phyloP scores from a whole-genome alignment of 1,139 yeast species.

The Wickerhamomyces sp. region DNA sequence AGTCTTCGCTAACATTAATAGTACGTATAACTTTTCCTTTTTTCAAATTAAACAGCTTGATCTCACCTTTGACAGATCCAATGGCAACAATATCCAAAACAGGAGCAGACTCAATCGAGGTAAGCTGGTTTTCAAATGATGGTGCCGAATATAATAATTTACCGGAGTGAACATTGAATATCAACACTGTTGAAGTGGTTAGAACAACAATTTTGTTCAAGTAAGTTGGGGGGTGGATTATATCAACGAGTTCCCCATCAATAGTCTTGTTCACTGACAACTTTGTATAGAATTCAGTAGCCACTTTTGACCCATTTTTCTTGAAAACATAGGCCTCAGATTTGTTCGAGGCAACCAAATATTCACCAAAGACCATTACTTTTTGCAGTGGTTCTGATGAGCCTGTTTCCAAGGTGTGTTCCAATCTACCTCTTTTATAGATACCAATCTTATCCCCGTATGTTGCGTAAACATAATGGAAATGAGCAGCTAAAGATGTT shows the following conservation, averaged over 20 bases:
- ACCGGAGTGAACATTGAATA: constrained; percentile 76
- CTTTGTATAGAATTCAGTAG: constrained; percentile 65
- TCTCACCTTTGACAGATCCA: constrained; percentile 68
- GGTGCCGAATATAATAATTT: constrained; percentile 61
- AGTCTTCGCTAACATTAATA: constrained; percentile 51
- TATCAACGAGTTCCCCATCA: constrained; percentile 65
- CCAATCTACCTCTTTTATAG: constrained; percentile 77
- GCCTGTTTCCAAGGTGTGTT: constrained; percentile 43
- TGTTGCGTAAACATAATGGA: constrained; percentile 80
- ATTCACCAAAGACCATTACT: constrained; percentile 73
- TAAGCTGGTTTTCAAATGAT: constrained; percentile 44
- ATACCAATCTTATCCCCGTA: constrained; percentile 70
- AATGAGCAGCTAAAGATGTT: constrained; percentile 71
- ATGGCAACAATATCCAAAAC: constrained; percentile 79
- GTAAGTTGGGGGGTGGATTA: constrained; percentile 87
- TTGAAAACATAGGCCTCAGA: constrained; percentile 61
- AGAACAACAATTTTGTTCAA: constrained; percentile 83
- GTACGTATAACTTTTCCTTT: constrained; percentile 59
- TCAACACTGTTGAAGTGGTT: constrained; percentile 53
- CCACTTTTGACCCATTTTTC: constrained; percentile 45
- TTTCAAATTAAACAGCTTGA: constrained; percentile 62
- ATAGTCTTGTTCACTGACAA: constrained; percentile 47
- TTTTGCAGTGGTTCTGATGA: constrained; percentile 37
- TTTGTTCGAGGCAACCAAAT: constrained; percentile 57
- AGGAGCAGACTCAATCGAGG: constrained; percentile 77